Conservation (phyloP, 2,329 filamentous ascomycete species). For the Grosmannia serpens region DNA sequence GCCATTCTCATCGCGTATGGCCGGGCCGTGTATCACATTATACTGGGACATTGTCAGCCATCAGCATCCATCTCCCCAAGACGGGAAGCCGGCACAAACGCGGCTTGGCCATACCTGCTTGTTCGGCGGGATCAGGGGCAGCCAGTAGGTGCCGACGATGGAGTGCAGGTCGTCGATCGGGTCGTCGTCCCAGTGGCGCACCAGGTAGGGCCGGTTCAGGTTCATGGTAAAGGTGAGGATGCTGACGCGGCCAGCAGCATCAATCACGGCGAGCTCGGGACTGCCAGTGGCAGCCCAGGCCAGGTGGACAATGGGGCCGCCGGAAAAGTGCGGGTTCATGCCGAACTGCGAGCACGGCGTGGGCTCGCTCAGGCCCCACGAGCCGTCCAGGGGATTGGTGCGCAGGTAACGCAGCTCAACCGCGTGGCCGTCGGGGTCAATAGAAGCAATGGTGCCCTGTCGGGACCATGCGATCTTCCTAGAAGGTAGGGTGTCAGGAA, state of each 20-base stretch:
- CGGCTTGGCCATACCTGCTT: slow-evolving; percentile 22
- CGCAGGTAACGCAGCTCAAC: slow-evolving; percentile 64
- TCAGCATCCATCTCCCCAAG: not conserved
- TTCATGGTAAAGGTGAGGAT: slow-evolving; percentile 61
- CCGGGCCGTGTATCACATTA: slow-evolving; percentile 45
- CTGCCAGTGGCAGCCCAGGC: slow-evolving; percentile 64
- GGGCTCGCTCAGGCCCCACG: slow-evolving; percentile 68
- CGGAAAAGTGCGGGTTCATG: slow-evolving; percentile 39
- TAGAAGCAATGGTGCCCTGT: slow-evolving; percentile 71
- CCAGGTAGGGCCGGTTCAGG: slow-evolving; percentile 58
- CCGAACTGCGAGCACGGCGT: slow-evolving; percentile 50
- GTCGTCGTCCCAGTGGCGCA: slow-evolving; percentile 54
- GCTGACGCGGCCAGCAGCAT: slow-evolving; percentile 64
- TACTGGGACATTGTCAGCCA: slow-evolving; percentile 25
- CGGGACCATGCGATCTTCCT: slow-evolving; percentile 84
- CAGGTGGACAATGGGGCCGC: slow-evolving; percentile 64
- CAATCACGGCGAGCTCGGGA: slow-evolving; percentile 73
- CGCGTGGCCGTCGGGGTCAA: slow-evolving; percentile 58
- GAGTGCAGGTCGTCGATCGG: slow-evolving; percentile 61
- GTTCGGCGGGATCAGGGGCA: slow-evolving; percentile 44
- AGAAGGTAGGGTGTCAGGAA: slow-evolving; percentile 9
- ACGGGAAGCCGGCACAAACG: not conserved
- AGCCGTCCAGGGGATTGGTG: slow-evolving; percentile 55
- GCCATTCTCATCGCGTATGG: slow-evolving; percentile 45
- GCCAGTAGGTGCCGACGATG: slow-evolving; percentile 79